Percentiles rank a stretch among this genome's conserved stretches.
These are phyloP conservation scores for Skeletonema grethae DNA, from an alignment of 108 stramenopile genomes.

Conservation along the genomic window DNA sequence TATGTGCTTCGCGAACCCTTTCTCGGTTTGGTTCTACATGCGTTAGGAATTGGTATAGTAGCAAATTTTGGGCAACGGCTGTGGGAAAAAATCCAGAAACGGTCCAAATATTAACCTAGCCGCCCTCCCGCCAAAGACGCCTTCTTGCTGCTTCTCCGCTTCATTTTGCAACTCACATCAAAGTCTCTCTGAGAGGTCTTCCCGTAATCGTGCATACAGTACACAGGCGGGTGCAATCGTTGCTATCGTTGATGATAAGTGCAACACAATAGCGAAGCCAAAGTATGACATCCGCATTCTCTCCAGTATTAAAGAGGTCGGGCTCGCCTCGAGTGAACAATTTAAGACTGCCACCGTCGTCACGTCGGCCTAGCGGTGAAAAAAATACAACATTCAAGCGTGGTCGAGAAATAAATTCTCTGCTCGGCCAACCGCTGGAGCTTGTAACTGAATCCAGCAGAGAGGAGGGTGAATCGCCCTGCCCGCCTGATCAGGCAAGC, in stretches of 20 bases:
- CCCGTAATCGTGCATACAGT: too few relatives aligned
- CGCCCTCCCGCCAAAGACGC: too few relatives aligned
- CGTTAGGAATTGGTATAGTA: too few relatives aligned
- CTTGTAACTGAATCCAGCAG: background rate
- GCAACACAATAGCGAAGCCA: background rate
- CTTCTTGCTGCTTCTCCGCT: too few relatives aligned
- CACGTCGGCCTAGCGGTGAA: background rate
- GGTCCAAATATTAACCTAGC: too few relatives aligned
- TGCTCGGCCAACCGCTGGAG: background rate
- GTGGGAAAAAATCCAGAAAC: too few relatives aligned
- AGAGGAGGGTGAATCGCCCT: background rate
- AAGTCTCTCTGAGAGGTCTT: too few relatives aligned
- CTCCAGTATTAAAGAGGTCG: background rate
- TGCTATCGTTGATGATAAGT: background rate
- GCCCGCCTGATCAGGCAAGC: background rate
- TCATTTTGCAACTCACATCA: too few relatives aligned
- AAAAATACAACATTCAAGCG: background rate
- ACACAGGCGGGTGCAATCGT: too few relatives aligned
- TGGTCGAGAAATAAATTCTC: background rate
- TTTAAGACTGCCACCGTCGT: background rate
- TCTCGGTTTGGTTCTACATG: too few relatives aligned
- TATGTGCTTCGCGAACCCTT: too few relatives aligned
- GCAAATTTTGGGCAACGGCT: too few relatives aligned
- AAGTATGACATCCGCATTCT: slow-evolving; percentile 3
- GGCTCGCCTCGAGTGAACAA: background rate